Conservation (phyloP, 768 basidiomycete species). For the Rhodosporidiobolus odoratus region DNA sequence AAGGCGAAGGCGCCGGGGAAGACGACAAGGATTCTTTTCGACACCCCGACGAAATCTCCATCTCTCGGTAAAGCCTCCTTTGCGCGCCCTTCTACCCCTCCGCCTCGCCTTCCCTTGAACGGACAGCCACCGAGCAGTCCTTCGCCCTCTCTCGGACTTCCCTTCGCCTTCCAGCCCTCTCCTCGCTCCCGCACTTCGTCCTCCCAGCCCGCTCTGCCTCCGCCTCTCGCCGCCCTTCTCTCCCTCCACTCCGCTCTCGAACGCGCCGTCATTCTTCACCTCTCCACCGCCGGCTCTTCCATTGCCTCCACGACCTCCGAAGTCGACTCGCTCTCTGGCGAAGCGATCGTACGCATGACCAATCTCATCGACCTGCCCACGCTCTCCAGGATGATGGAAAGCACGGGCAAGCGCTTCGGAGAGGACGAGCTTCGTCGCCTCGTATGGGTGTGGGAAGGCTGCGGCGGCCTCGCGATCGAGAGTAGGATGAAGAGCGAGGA, state of each 20-base stretch:
- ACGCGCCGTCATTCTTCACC: constrained; percentile 39
- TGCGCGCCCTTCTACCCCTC: constrained; percentile 7
- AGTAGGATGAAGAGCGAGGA: not conserved
- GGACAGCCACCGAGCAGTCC: not conserved
- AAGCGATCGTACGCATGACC: constrained; percentile 14
- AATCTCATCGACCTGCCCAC: constrained; percentile 38
- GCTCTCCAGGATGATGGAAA: constrained; percentile 32
- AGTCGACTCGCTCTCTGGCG: not conserved
- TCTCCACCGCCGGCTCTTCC: constrained; percentile 36
- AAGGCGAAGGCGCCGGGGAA: not conserved
- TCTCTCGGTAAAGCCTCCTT: not conserved
- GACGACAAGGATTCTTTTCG: not conserved
- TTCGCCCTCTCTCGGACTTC: constrained; percentile 18
- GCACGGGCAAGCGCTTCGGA: constrained; percentile 31
- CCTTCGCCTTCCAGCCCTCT: not conserved
- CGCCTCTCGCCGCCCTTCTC: constrained; percentile 30
- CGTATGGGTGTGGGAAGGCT: constrained; percentile 41
- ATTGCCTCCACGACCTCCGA: constrained; percentile 30
- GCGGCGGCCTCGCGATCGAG: not conserved
- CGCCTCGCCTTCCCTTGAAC: not conserved
- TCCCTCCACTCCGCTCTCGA: constrained; percentile 40
- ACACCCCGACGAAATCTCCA: not conserved
- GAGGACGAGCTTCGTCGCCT: constrained; percentile 36
- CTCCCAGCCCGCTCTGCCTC: not conserved
- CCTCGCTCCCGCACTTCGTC: not conserved